phyloP scores from a whole-genome alignment of 192 early-diverging fungal species.

The Funneliformis geosporum region DNA sequence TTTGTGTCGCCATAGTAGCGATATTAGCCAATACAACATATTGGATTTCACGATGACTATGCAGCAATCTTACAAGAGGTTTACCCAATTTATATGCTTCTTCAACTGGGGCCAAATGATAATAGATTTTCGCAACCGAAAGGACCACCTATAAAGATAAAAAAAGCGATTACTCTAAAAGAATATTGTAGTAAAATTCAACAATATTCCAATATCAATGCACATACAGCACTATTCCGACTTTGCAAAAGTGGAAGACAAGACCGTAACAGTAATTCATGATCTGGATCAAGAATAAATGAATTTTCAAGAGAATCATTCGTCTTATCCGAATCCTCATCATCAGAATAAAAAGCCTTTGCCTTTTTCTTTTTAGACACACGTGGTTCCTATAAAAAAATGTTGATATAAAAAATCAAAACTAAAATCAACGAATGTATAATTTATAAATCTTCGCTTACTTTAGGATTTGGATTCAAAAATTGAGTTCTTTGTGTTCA shows the following conservation, averaged over 20 bases:
- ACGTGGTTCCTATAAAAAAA: constrained; percentile 34
- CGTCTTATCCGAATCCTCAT: constrained; percentile 51
- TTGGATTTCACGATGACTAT: constrained; percentile 72
- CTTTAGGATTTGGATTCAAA: constrained; percentile 56
- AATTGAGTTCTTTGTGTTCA: constrained; percentile 48
- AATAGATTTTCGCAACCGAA: constrained; percentile 65
- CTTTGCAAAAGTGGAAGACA: constrained; percentile 76
- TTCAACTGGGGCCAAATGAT: constrained; percentile 61
- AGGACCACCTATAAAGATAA: constrained; percentile 58
- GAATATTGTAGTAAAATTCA: no score
- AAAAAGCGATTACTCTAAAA: neutral
- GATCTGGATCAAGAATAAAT: constrained; percentile 74
- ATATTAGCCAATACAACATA: constrained; percentile 79
- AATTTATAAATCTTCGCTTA: constrained; percentile 20
- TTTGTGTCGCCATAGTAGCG: constrained; percentile 65
- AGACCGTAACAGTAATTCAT: constrained; percentile 68
- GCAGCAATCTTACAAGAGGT: constrained; percentile 77
- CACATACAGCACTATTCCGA: constrained; percentile 77
- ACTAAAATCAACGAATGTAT: constrained; percentile 1
- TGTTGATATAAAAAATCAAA: neutral
- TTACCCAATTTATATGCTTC: constrained; percentile 61
- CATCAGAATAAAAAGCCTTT: constrained; percentile 54
- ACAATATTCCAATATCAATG: neutral
- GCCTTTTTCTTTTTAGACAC: constrained; percentile 39
- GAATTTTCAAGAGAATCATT: constrained; percentile 35